Conservation (phyloP, 2,329 filamentous ascomycete species). For the Colletotrichum sp. region DNA sequence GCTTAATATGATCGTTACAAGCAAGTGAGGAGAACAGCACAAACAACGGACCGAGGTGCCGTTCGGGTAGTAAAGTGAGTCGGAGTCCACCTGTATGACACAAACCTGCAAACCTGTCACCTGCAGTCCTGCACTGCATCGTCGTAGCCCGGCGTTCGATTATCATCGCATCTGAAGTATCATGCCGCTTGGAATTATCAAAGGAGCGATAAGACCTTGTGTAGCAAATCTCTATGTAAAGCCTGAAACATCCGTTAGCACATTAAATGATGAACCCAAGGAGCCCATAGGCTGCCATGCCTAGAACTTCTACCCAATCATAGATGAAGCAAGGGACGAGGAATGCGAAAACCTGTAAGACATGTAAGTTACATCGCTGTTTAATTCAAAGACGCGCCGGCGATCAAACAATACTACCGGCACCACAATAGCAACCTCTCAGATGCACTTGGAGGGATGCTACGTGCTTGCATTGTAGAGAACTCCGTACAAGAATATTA, state of each 20-base stretch:
- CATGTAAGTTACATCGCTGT: neutral
- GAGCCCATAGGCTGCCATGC: neutral
- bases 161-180: neutral
- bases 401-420: too few species aligned
- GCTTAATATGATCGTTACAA: neutral
- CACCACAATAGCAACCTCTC: neutral
- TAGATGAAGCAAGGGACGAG: neutral
- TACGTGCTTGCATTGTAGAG: neutral
- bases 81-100: too few species aligned
- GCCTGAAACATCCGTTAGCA: neutral
- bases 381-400: neutral
- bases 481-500: neutral
- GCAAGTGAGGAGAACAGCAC: neutral
- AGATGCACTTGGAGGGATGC: neutral
- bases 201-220: neutral
- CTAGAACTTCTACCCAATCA: neutral
- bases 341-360: neutral
- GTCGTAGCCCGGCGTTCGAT: too few species aligned
- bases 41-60: neutral
- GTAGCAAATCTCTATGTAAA: neutral
- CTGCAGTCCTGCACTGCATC: too few species aligned
- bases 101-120: too few species aligned
- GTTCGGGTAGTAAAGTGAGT: neutral
- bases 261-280: neutral
- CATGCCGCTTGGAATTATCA: neutral